Base-by-base conservation (phyloP, 345 rosid species). In the Crucihimalaya himalaica region DNA sequence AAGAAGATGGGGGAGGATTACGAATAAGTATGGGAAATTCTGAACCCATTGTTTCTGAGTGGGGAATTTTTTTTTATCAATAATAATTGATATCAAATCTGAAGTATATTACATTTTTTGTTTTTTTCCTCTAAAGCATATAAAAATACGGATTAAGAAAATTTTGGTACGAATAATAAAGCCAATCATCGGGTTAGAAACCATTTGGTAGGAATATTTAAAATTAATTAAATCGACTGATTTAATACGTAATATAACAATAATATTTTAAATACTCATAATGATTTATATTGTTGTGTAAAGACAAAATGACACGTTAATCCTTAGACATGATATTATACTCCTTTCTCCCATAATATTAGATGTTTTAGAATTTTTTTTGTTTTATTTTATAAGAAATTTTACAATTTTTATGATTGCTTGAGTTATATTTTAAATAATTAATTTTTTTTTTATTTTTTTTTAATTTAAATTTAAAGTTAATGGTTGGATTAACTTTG, bases 21-120 rank as follows among this genome's bases (percentile, higher is more conserved):
- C 73, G 73, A 74, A 74, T 74, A 32, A 68, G 68, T 31, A 60
- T 72, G 62, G 62, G 15, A 18, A 39, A 5, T 66, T 46, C 25
- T 66, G 62, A 74, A 50, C 67, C 61, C 54, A 48, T 66, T 27
- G 61, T 28, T 67, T 58, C 4, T 7, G 12, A 74, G 78, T 74
- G 78, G 62, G 35, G 20, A 66, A 28, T 40, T 52, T 52, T 14
- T 40, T 19, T 8, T 32, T 23, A 51, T 18, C 2, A 11, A 16
- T 0, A 50, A 50, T 8, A 37, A 35, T 19, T 48, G 28, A 50
- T 27, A 21, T 61, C 16, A 37, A 28, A 28, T 39, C 45, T 51
- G 13, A 23, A 50, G 42, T 27, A 60, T 27, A 23, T 4, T 29
- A 4, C 45, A 40, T 2, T 6, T 8, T 18, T 47, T 16, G 12